phyloP scores from a whole-genome alignment of 305 asterid genomes.

The Plantago rigida region DNA sequence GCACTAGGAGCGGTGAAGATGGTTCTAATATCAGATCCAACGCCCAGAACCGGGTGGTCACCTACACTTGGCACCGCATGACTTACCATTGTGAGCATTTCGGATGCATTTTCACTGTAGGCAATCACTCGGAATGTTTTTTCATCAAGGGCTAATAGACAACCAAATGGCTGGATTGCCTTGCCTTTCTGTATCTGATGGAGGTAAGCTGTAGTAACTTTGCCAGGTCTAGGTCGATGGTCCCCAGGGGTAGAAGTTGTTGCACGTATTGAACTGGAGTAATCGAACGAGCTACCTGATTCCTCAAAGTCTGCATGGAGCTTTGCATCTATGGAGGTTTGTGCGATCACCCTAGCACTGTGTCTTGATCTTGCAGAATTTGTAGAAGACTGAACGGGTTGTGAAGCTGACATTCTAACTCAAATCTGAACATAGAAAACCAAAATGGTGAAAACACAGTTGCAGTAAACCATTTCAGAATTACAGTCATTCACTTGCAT shows the following conservation, averaged over 20 bases:
- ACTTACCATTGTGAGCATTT: constrained; percentile 76
- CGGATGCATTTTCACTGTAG: constrained; percentile 80
- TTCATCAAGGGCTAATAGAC: constrained; percentile 75
- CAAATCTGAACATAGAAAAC: constrained; percentile 33
- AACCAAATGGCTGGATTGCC: constrained; percentile 76
- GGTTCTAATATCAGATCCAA: constrained; percentile 67
- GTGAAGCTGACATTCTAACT: constrained; percentile 47
- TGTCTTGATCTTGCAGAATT: constrained; percentile 71
- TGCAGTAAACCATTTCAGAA: neutral
- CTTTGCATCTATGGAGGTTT: constrained; percentile 80
- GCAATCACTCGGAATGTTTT: constrained; percentile 75
- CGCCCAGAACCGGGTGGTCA: constrained; percentile 64
- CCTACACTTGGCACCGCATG: constrained; percentile 89
- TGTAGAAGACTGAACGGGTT: constrained; percentile 56
- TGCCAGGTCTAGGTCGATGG: constrained; percentile 43
- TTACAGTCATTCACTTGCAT: neutral
- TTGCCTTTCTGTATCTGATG: constrained; percentile 83
- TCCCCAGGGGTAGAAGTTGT: constrained; percentile 30
- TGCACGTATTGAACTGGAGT: constrained; percentile 63
- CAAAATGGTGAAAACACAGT: neutral
- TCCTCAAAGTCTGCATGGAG: constrained; percentile 76
- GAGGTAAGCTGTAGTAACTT: constrained; percentile 75
- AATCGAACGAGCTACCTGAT: constrained; percentile 79
- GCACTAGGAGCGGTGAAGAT: constrained; percentile 79
- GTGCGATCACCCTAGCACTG: constrained; percentile 66